Percentiles rank a stretch among this genome's conserved stretches.
Conservation (phyloP, 257 asterid species). For the Fraxinus cuspidata region DNA sequence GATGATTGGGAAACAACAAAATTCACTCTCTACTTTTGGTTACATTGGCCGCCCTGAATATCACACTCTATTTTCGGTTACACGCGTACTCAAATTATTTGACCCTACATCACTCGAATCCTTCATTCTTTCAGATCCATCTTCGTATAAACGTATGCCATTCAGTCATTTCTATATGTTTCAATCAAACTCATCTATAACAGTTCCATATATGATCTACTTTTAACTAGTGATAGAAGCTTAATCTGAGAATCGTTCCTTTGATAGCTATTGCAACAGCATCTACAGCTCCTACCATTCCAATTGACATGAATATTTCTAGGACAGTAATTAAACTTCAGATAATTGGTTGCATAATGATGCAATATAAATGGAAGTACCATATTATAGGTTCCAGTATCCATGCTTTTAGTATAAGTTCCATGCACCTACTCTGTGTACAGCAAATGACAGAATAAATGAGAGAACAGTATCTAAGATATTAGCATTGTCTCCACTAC, state of each 20-base stretch:
- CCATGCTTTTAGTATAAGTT: slow-evolving; percentile 37
- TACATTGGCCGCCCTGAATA: neutral
- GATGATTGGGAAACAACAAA: neutral
- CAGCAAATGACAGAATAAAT: slow-evolving; percentile 27
- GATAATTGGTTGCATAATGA: slow-evolving; percentile 17
- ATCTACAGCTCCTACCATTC: slow-evolving; percentile 7
- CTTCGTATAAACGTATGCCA: neutral
- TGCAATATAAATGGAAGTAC: slow-evolving; percentile 29
- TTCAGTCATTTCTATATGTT: neutral
- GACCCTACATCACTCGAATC: neutral
- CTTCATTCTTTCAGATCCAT: neutral
- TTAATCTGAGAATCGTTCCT: slow-evolving; percentile 10
- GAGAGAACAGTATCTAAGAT: slow-evolving; percentile 21
- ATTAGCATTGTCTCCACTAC: slow-evolving; percentile 5
- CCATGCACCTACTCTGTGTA: slow-evolving; percentile 41
- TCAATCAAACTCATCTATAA: slow-evolving; percentile 11
- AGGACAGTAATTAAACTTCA: neutral
- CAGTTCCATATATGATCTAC: slow-evolving; percentile 19
- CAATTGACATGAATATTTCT: slow-evolving; percentile 16
- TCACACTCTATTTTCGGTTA: neutral
- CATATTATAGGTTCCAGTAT: slow-evolving; percentile 28
- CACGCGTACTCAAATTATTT: neutral
- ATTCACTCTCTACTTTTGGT: no score
- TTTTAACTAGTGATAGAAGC: neutral
- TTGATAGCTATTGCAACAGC: slow-evolving; percentile 3